Percentiles rank a stretch among this genome's conserved stretches.
Evolutionary conservation across 139 green algal genomes (phyloP).

Genomic region (Coelastrella sp.): DNA sequence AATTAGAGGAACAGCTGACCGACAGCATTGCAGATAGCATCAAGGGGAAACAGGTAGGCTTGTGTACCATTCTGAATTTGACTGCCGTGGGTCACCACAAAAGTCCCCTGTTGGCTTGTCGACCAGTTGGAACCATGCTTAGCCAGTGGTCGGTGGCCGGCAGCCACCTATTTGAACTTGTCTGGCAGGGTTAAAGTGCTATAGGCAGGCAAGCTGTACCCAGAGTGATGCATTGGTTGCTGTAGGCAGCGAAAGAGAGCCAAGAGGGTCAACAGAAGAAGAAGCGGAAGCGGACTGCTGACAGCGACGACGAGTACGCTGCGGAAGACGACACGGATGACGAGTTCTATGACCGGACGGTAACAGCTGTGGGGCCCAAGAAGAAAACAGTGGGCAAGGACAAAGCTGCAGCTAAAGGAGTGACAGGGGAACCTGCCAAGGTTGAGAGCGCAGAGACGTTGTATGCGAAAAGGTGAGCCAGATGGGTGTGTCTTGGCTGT

Average conservation of each 20-base stretch:
- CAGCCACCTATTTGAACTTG: no score
- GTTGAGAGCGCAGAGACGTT: background rate
- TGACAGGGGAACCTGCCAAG: background rate
- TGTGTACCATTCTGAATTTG: no score
- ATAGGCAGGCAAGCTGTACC: no score
- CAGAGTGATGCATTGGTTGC: background rate
- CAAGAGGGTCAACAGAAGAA: background rate
- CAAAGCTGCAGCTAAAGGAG: background rate
- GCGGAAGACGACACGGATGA: slow-evolving; percentile 76
- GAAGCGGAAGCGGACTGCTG: slow-evolving; percentile 47
- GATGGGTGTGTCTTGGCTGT: no score
- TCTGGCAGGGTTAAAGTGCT: no score
- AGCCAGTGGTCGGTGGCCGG: no score
- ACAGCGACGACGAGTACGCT: slow-evolving; percentile 61
- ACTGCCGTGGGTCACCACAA: no score
- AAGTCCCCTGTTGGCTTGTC: no score
- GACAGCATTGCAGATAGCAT: slow-evolving; percentile 75
- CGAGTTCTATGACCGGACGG: slow-evolving; percentile 85
- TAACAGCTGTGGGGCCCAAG: background rate
- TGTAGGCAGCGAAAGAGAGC: background rate
- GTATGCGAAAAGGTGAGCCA: background rate
- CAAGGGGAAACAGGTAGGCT: slow-evolving; percentile 13
- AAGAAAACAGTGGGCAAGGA: background rate
- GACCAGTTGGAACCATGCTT: no score
- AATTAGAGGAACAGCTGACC: slow-evolving; percentile 87